A percentile compares a stretch with the other conserved stretches of the same genome.
phyloP scores from a whole-genome alignment of 768 basidiomycete genomes.

The Boletus insuetus region DNA sequence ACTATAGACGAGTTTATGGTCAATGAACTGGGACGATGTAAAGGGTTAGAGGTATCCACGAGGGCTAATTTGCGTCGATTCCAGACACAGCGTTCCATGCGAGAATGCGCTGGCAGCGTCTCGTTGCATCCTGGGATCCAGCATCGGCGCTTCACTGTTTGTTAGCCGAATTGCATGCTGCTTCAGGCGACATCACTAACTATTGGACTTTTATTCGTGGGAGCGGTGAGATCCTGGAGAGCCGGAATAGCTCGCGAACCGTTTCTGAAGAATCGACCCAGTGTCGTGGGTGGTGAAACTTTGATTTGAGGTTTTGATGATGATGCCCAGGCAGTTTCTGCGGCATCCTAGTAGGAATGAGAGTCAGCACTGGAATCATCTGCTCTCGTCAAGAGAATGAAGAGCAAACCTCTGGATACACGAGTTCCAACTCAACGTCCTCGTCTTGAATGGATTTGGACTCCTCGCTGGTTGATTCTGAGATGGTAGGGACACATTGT shows the following conservation, averaged over 20 bases:
- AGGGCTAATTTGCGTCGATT: conserved; percentile 6
- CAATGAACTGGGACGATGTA: not conserved
- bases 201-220: not conserved
- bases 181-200: conserved; percentile 1
- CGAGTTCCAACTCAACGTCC: conserved; percentile 13
- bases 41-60: not conserved
- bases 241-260: conserved; percentile 3
- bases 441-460: not conserved
- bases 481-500: not conserved
- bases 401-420: conserved; percentile 14
- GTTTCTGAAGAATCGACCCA: not conserved
- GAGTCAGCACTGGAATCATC: not conserved
- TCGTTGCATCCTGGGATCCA: conserved; percentile 13
- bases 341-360: conserved; percentile 8
- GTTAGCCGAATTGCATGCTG: not conserved
- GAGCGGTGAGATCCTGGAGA: not conserved
- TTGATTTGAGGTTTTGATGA: not conserved
- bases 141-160: conserved; percentile 15
- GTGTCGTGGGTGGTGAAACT: not conserved
- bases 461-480: not conserved
- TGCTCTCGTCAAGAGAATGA: not conserved
- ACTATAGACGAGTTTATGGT: not conserved
- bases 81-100: conserved; percentile 24
- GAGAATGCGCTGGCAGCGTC: not conserved
- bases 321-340: not conserved